A percentile compares a stretch with the other conserved stretches of the same genome.
Conservation (phyloP, 306 rosid species). For the Gleditsia sinensis region DNA sequence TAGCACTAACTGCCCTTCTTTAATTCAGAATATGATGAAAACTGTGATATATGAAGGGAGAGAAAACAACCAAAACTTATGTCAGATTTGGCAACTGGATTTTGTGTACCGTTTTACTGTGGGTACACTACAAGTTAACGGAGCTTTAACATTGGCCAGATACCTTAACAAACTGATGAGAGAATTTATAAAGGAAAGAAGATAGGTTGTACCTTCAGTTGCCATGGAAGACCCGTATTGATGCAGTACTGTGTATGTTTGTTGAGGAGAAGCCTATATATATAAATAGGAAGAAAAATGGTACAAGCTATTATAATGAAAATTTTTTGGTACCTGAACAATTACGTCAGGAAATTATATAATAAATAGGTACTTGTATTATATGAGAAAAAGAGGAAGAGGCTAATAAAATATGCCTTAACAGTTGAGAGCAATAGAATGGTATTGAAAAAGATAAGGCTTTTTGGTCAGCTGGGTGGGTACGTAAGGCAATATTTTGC, state of each 20-base stretch:
- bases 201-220: slow-evolving; percentile 58
- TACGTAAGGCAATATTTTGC: slow-evolving; percentile 55
- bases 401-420: slow-evolving; percentile 37
- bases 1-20: slow-evolving; percentile 37
- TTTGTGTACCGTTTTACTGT: slow-evolving; percentile 35
- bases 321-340: slow-evolving; percentile 64
- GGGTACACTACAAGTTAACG: slow-evolving; percentile 15
- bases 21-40: slow-evolving; percentile 45
- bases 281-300: slow-evolving; percentile 51
- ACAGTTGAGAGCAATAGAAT: slow-evolving; percentile 51
- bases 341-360: slow-evolving; percentile 38
- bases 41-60: slow-evolving; percentile 43
- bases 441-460: slow-evolving; percentile 77
- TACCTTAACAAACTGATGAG: slow-evolving; percentile 29
- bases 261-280: slow-evolving; percentile 46
- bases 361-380: slow-evolving; percentile 45
- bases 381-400: slow-evolving; percentile 26
- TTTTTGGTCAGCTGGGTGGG: slow-evolving; percentile 73
- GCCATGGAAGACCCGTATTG: slow-evolving; percentile 45
- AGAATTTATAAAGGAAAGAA: slow-evolving; percentile 28
- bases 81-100: slow-evolving; percentile 55
- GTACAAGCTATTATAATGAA: slow-evolving; percentile 42
- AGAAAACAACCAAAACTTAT: slow-evolving; percentile 46
- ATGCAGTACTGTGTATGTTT: slow-evolving; percentile 40
- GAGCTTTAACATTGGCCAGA: slow-evolving; percentile 21